phyloP scores from a whole-genome alignment of 768 basidiomycete species.

The Panaeolus cyanescens region DNA sequence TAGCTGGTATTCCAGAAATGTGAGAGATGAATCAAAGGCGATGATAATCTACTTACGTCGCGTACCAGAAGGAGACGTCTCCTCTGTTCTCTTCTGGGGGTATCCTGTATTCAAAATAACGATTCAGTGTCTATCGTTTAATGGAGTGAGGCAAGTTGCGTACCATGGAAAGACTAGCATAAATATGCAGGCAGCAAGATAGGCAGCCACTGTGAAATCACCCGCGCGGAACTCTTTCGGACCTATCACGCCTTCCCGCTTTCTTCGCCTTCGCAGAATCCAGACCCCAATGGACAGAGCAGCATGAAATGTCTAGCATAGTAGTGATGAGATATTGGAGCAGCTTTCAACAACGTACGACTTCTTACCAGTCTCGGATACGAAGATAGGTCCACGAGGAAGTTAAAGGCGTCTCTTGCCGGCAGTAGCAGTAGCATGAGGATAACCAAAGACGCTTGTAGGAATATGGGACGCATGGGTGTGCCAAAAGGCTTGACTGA shows the following conservation, averaged over 20 bases:
- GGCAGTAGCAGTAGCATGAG: constrained; percentile 42
- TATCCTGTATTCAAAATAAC: constrained; percentile 24
- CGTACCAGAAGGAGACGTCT: constrained; percentile 42
- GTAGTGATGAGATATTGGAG: neutral
- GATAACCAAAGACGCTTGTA: constrained; percentile 40
- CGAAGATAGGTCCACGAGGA: constrained; percentile 39
- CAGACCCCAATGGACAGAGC: constrained; percentile 32
- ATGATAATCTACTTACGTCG: constrained; percentile 26
- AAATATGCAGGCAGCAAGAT: constrained; percentile 28
- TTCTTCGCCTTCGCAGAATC: constrained; percentile 27
- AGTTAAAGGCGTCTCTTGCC: constrained; percentile 38
- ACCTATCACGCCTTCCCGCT: constrained; percentile 15
- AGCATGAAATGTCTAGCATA: constrained; percentile 29
- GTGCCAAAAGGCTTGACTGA: constrained; percentile 52
- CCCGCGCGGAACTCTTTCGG: constrained; percentile 26
- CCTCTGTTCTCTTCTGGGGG: constrained; percentile 36
- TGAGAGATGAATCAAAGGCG: neutral
- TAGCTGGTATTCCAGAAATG: constrained; percentile 17
- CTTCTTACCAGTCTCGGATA: constrained; percentile 37
- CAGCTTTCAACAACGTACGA: neutral
- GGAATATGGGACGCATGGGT: constrained; percentile 41
- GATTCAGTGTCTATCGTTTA: neutral
- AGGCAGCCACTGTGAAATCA: constrained; percentile 23
- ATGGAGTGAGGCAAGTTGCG: neutral
- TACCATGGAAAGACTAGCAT: constrained; percentile 37